These are phyloP conservation scores for Penicillium sp. DNA, from an alignment of 2,329 filamentous ascomycete species.

Conservation along the genomic window DNA sequence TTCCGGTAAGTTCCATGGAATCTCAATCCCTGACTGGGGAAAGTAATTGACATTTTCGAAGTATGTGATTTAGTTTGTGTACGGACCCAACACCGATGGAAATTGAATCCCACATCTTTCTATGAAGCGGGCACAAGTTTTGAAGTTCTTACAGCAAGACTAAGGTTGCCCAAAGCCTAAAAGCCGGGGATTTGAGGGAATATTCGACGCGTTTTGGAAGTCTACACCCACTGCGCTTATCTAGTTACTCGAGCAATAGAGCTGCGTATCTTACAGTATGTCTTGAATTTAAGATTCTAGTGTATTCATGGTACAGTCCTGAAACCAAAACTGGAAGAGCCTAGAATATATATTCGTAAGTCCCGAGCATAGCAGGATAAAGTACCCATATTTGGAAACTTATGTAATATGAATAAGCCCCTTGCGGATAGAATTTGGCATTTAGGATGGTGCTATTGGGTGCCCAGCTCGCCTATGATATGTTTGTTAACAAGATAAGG, in stretches of 20 bases:
- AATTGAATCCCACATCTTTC: neutral
- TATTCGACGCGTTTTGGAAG: too few relatives aligned
- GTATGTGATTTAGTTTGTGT: neutral
- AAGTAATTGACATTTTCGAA: neutral
- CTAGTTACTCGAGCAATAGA: too few relatives aligned
- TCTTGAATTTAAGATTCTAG: too few relatives aligned
- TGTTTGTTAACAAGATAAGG: neutral
- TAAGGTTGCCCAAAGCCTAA: neutral
- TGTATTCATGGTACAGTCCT: too few relatives aligned
- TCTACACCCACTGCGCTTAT: too few relatives aligned
- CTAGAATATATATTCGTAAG: too few relatives aligned
- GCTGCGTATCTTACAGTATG: too few relatives aligned
- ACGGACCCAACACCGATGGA: neutral
- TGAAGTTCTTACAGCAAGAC: neutral
- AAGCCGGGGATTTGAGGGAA: neutral
- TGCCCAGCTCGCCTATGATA: neutral
- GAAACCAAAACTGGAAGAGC: too few relatives aligned
- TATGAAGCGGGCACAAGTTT: neutral
- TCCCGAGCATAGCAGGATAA: too few relatives aligned
- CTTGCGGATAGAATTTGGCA: neutral
- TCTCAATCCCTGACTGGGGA: neutral
- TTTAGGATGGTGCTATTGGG: neutral
- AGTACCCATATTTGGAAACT: neutral
- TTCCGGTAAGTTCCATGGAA: conserved; percentile 60
- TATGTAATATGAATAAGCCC: neutral